These are phyloP conservation scores for Coprinopsis strossmayeri DNA, from an alignment of 768 basidiomycete species.

Conservation along the genomic window DNA sequence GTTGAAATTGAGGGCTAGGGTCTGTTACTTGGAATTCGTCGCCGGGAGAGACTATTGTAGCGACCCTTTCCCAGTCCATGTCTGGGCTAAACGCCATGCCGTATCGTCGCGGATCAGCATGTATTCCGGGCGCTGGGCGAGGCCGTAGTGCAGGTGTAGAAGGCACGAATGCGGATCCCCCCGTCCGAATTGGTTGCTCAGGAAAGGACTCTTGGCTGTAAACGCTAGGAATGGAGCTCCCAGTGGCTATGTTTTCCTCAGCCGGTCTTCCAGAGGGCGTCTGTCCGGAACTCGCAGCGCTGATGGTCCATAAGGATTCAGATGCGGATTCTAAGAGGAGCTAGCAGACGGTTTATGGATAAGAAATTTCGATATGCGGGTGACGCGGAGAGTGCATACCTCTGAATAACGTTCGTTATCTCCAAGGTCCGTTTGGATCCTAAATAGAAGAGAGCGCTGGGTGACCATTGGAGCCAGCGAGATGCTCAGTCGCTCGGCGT, in stretches of 20 bases:
- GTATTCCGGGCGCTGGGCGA: conserved; percentile 1
- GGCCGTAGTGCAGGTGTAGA: background rate
- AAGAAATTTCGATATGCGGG: too few species aligned
- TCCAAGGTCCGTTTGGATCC: conserved; percentile 20
- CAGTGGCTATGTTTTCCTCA: conserved; percentile 10
- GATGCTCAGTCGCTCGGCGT: conserved; percentile 21
- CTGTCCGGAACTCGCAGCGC: conserved; percentile 4
- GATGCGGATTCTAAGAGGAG: too few species aligned
- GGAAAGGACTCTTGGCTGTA: conserved; percentile 22
- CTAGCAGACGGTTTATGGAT: too few species aligned
- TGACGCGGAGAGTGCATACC: too few species aligned
- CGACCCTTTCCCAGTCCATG: conserved; percentile 12
- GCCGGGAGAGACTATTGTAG: background rate
- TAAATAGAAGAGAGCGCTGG: conserved; percentile 20
- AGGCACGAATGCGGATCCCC: background rate
- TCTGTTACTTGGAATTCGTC: background rate
- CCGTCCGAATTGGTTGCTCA: conserved; percentile 9
- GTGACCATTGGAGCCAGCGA: conserved; percentile 20
- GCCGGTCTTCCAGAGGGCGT: background rate
- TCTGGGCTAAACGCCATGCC: conserved; percentile 20
- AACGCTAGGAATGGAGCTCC: conserved; percentile 13
- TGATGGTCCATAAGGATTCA: conserved; percentile 10
- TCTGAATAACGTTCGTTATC: conserved; percentile 12
- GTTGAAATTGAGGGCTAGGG: background rate
- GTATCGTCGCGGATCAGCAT: conserved; percentile 15